Conservation (phyloP, 1,284 basidiomycete genomes). For the Cutaneotrichosporon mucoides region DNA sequence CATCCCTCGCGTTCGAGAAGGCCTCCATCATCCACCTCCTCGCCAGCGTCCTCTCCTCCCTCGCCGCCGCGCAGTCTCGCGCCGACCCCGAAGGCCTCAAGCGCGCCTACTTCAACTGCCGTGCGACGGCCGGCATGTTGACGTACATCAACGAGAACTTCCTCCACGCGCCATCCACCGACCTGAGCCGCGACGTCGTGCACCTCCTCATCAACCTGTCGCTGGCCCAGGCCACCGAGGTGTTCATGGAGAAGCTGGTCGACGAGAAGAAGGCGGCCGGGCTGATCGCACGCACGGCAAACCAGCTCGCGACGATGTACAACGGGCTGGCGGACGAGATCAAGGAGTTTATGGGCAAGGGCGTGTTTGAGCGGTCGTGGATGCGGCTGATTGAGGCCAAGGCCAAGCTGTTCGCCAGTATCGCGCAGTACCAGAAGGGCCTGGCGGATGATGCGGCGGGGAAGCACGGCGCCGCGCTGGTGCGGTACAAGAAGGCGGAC, state of each 20-base stretch:
- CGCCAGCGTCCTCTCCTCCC: conserved; percentile 84
- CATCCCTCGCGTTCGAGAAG: conserved; percentile 96
- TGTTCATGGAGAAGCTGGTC: conserved; percentile 92
- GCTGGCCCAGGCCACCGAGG: conserved; percentile 90
- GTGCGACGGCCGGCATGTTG: conserved; percentile 93
- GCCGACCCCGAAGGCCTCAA: conserved; percentile 82
- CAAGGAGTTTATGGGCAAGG: conserved; percentile 93
- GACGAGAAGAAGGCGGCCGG: conserved; percentile 80
- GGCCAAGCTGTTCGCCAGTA: conserved; percentile 78
- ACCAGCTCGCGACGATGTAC: conserved; percentile 80
- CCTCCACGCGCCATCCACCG: conserved; percentile 95
- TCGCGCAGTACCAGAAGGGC: conserved; percentile 82
- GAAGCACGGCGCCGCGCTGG: conserved; percentile 82
- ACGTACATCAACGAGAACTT: conserved; percentile 99
- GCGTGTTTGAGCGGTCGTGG: conserved; percentile 95
- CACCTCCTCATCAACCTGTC: conserved; percentile 83
- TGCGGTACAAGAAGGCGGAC: conserved; percentile 75
- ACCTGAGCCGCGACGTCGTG: conserved; percentile 89
- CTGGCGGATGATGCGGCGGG: conserved; percentile 70
- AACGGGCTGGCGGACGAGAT: conserved; percentile 75
- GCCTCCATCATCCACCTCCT: conserved; percentile 97
- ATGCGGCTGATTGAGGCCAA: conserved; percentile 67
- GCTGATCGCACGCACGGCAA: conserved; percentile 78
- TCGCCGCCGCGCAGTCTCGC: conserved; percentile 70
- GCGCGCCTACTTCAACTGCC: conserved; percentile 86